A percentile compares a stretch with the other conserved stretches of the same genome.
phyloP scores from a whole-genome alignment of 2,329 filamentous ascomycete species.

The Aspergillus tamarii region DNA sequence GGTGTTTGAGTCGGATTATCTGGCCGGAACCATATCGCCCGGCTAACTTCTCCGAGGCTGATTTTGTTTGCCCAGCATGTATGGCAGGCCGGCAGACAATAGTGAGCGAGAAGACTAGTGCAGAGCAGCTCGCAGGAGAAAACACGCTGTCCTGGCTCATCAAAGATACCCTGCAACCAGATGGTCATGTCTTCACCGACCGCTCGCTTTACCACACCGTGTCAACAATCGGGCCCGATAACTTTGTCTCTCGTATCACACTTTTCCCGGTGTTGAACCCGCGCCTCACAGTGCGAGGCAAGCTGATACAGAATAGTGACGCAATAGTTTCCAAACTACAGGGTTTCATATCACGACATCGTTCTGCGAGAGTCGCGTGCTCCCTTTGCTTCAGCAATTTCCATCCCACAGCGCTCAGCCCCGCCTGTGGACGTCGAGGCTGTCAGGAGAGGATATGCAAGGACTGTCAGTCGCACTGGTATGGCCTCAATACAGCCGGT shows the following conservation, averaged over 20 bases:
- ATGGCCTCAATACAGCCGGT: constrained; percentile 50
- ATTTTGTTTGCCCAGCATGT: constrained; percentile 51
- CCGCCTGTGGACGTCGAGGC: constrained; percentile 51
- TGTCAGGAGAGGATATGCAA: constrained; percentile 51
- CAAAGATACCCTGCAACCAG: constrained; percentile 41
- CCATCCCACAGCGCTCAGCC: constrained; percentile 41
- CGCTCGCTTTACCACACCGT: constrained; percentile 47
- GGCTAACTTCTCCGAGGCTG: constrained; percentile 27
- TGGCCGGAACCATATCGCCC: constrained; percentile 52
- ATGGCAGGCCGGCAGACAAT: constrained; percentile 39
- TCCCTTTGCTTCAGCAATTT: constrained; percentile 51
- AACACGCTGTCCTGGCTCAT: constrained; percentile 52
- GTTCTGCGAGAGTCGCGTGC: constrained; percentile 44
- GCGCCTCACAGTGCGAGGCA: constrained; percentile 41
- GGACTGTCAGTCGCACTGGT: constrained; percentile 49
- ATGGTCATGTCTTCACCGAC: constrained; percentile 42
- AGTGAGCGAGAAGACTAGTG: constrained; percentile 42
- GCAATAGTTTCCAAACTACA: constrained; percentile 42
- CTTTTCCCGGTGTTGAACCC: constrained; percentile 34
- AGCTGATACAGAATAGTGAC: constrained; percentile 47
- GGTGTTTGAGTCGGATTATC: constrained; percentile 52
- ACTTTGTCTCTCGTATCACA: constrained; percentile 42
- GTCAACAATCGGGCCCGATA: constrained; percentile 34
- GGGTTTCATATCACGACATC: constrained; percentile 42
- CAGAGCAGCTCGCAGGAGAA: constrained; percentile 42